Evolutionary conservation across 192 early-diverging fungal species (phyloP), one percentile per base, ranked within the genome.

Genomic region (Umbelopsis sp.): DNA sequence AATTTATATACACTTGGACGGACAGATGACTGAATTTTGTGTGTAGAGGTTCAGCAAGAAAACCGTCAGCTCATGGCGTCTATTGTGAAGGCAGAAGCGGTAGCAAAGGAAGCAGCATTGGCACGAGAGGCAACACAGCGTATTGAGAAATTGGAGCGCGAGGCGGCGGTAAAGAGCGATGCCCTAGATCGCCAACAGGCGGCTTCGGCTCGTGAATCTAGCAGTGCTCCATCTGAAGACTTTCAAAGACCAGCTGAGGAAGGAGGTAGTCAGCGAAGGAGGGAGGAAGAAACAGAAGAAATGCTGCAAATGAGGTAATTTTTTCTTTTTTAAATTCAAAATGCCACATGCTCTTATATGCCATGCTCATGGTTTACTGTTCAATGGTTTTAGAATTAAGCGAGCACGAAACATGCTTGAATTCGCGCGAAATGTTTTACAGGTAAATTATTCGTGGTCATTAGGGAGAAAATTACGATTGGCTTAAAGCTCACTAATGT

Each of bases 31-130:
- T 34, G 7, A 65, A 34, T 29, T 59, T 50, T n/a, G n/a, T 45
- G 45, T 3, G 25, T 51, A 75, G 73, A 21, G 32, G 41, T 68
- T 34, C 73, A 75, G 16, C 43, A 24, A 26, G 73, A 75, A 32
- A 75, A 75, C 50, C 34, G 73, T 41, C 41, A 45, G n/a, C 44
- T 74, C n/a, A 74, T 74, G 73, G 38, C 10, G n/a, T 24, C 67
- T 20, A 74, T 74, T 24, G 51, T 68, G 4, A 68, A 56, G 31
- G 22, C 52, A 3, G 50, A 62, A 62, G 20, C 29, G 31, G 56
- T 16, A 62, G 56, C 56, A 0, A 62, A 62, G 20, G 56, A 62
- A 62, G 26, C 26, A 5, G 56, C 56, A 62, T 34, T 62, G 56
- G 56, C 56, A 31, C 56, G 56, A 32, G 56, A 62, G 34, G 56